phyloP scores from a whole-genome alignment of 306 rosid genomes.

The Sicyos edulis region DNA sequence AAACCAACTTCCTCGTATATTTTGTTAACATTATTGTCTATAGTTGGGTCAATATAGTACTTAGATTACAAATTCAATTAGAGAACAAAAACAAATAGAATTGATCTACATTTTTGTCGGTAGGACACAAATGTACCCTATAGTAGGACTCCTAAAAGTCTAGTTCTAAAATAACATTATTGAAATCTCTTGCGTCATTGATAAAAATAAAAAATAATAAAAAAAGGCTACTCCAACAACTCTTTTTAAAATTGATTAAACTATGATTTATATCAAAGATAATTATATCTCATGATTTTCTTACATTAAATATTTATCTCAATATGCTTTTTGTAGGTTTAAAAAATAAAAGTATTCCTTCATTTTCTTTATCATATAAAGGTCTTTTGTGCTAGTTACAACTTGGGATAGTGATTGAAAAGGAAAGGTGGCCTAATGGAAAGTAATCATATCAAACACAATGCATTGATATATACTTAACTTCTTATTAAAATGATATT shows the following conservation, averaged over 20 bases:
- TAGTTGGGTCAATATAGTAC: too few relatives aligned
- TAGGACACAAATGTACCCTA: neutral
- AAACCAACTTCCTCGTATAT: too few relatives aligned
- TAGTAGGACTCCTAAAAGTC: neutral
- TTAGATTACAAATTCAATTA: too few relatives aligned
- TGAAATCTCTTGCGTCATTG: neutral
- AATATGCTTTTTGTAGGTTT: neutral
- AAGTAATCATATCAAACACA: too few relatives aligned
- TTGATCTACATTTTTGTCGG: neutral
- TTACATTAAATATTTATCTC: neutral
- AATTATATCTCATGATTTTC: neutral
- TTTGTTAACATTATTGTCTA: too few relatives aligned
- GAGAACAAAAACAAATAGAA: too few relatives aligned
- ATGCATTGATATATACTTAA: too few relatives aligned
- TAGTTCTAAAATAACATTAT: neutral
- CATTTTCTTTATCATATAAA: neutral
- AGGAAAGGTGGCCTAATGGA: neutral
- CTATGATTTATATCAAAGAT: neutral
- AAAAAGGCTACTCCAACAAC: slow-evolving; percentile 2
- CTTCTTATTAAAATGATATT: too few relatives aligned
- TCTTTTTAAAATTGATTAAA: neutral
- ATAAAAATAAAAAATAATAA: too few relatives aligned
- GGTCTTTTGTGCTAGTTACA: slow-evolving; percentile 2
- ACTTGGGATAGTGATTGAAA: neutral
- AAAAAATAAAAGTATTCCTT: neutral